Evolutionary conservation across 371 early-diverging fungal species (phyloP), one percentile per base, ranked within the genome.

Genomic region (Entomophthora muscae): DNA sequence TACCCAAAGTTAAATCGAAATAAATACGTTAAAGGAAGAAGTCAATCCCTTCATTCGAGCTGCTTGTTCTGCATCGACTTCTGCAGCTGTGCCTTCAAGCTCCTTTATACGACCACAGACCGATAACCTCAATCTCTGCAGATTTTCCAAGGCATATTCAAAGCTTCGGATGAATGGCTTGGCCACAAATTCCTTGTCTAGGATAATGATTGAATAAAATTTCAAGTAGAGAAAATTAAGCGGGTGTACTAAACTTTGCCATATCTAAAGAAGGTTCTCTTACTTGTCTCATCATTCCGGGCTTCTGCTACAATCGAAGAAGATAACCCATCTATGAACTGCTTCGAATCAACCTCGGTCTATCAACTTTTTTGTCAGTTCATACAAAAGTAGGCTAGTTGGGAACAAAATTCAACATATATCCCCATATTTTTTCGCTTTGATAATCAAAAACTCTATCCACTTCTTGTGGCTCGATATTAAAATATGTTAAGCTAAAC

Each of bases 121-220:
- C 59, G 82, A 80, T 32, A 78, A 75, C 63, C 83, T 77, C 31
- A 94, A 69, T 54, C 79, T 79, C 51, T 82, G 72, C 33, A 97
- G 82, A 63, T 89, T 87, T 61, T 92, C 89, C 32, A 87, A 70
- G 0, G 88, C 85, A 53, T 78, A 76, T 70, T 95, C 95, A 72
- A 93, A 93, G 1, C 85, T 85, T 31, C 90, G 77, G 63, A 94
- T 90, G 70, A 93, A 91, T 0, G 92, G 90, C 64, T 85, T 85
- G 24, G 90, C 86, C 65, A 84, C 83, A 56, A 83, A 80, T 13
- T 72, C 76, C 66, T 56, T 32, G 26, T 22, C 42, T 63, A 42
- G 7, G 12, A 3, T 3, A 28, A 55, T n/a, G 17, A 32, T n/a
- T n/a, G n/a, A n/a, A n/a, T n/a, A n/a, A n/a, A n/a, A n/a, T n/a